phyloP scores from a whole-genome alignment of 1,139 yeast genomes.

The Spathaspora sp. region DNA sequence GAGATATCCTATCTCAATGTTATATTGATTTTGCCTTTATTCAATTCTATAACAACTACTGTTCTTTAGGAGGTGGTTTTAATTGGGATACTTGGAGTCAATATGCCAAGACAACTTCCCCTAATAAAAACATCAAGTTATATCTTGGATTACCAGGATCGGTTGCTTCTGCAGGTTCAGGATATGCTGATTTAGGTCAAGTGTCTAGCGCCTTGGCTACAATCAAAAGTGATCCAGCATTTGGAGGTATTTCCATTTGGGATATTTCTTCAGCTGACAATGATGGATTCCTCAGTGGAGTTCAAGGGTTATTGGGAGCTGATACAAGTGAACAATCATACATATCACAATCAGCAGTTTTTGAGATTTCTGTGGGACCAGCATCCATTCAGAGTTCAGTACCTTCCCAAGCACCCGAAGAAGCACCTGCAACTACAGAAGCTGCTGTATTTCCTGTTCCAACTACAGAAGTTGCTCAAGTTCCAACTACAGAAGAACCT shows the following conservation, averaged over 20 bases:
- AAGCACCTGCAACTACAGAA: too few species aligned
- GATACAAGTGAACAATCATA: not conserved
- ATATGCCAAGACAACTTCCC: constrained; percentile 21
- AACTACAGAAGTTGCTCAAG: not conserved
- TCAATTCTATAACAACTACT: constrained; percentile 88
- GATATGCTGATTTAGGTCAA: constrained; percentile 18
- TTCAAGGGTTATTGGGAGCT: constrained; percentile 8
- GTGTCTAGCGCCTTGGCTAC: constrained; percentile 15
- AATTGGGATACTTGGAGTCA: constrained; percentile 28
- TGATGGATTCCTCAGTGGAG: constrained; percentile 8
- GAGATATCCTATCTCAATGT: constrained; percentile 58
- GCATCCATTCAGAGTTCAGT: too few species aligned
- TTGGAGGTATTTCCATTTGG: constrained; percentile 31
- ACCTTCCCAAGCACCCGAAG: too few species aligned
- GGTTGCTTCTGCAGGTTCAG: constrained; percentile 20
- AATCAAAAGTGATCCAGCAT: constrained; percentile 18
- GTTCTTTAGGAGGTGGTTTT: constrained; percentile 40
- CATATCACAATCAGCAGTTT: not conserved
- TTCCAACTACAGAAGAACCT: not conserved
- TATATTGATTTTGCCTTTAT: constrained; percentile 77
- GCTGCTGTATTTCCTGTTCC: not conserved
- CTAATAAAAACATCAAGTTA: constrained; percentile 25
- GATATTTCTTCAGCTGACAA: constrained; percentile 23
- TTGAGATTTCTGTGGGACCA: too few species aligned
- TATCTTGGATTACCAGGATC: constrained; percentile 31